A percentile compares a stretch with the other conserved stretches of the same genome.
These are phyloP conservation scores for Asterophora lycoperdoides DNA, from an alignment of 768 basidiomycete genomes.

Conservation along the genomic window DNA sequence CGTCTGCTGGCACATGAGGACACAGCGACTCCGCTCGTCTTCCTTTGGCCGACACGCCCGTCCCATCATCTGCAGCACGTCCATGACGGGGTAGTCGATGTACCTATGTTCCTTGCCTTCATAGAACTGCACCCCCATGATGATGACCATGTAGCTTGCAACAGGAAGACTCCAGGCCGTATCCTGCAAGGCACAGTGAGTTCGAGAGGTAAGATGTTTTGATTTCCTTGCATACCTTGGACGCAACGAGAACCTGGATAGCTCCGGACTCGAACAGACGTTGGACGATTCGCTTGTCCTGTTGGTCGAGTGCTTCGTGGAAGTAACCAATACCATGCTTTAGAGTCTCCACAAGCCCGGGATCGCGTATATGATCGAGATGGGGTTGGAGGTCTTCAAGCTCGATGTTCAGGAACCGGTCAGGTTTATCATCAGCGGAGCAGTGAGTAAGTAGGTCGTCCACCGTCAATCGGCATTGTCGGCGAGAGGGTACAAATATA, in stretches of 20 bases:
- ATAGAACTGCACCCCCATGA: slow-evolving; percentile 98
- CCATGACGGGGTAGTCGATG: slow-evolving; percentile 96
- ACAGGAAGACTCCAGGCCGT: slow-evolving; percentile 95
- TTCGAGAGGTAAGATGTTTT: not conserved
- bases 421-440: slow-evolving; percentile 76
- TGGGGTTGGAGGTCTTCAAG: slow-evolving; percentile 80
- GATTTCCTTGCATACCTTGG: slow-evolving; percentile 53
- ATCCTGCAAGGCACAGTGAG: slow-evolving; percentile 47
- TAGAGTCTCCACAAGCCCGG: slow-evolving; percentile 70
- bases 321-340: slow-evolving; percentile 93
- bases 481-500: slow-evolving; percentile 87
- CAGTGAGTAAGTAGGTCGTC: slow-evolving; percentile 89
- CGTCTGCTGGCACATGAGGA: slow-evolving; percentile 96
- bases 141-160: slow-evolving; percentile 94
- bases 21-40: slow-evolving; percentile 88
- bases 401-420: slow-evolving; percentile 89
- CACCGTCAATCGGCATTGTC: slow-evolving; percentile 92
- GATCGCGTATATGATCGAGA: slow-evolving; percentile 78
- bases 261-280: slow-evolving; percentile 91
- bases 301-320: slow-evolving; percentile 87
- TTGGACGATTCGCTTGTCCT: slow-evolving; percentile 93
- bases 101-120: slow-evolving; percentile 99
- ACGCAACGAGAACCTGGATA: slow-evolving; percentile 91
- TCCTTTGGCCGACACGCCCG: slow-evolving; percentile 89
- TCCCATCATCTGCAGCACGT: slow-evolving; percentile 99